Percentiles rank a stretch among this genome's conserved stretches.
phyloP scores from a whole-genome alignment of 2,329 filamentous ascomycete species.

The Tolypocladium tropicale region DNA sequence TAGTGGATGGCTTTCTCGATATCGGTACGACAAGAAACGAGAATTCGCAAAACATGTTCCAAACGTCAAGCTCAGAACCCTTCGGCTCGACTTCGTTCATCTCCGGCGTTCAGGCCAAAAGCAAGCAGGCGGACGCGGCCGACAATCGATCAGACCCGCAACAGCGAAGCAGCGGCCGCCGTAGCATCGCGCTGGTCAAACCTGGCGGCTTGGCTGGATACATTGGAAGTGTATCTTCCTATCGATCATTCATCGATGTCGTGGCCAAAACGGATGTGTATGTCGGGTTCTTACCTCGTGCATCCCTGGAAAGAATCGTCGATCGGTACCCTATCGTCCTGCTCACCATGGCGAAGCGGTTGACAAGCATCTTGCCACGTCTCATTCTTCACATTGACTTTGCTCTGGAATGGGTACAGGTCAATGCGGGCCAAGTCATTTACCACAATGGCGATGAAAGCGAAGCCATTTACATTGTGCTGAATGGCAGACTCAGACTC shows the following conservation, averaged over 20 bases:
- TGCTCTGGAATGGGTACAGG: slow-evolving; percentile 95
- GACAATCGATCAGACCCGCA: slow-evolving; percentile 7
- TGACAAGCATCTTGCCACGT: slow-evolving; percentile 80
- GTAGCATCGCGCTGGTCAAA: slow-evolving; percentile 83
- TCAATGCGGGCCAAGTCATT: slow-evolving; percentile 88
- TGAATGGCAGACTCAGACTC: slow-evolving; percentile 82
- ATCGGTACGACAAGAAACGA: slow-evolving; percentile 60
- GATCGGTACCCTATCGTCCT: slow-evolving; percentile 88
- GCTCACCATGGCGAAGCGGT: slow-evolving; percentile 87
- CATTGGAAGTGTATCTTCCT: slow-evolving; percentile 86
- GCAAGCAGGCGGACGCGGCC: neutral
- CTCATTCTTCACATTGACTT: slow-evolving; percentile 96
- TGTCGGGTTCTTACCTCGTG: slow-evolving; percentile 83
- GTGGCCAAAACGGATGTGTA: slow-evolving; percentile 97
- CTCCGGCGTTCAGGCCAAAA: neutral
- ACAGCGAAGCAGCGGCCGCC: slow-evolving; percentile 36
- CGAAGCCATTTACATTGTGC: slow-evolving; percentile 94
- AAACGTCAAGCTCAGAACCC: slow-evolving; percentile 14
- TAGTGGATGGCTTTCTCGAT: slow-evolving; percentile 93
- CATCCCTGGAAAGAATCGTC: slow-evolving; percentile 80
- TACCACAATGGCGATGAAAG: slow-evolving; percentile 93
- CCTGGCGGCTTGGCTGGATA: slow-evolving; percentile 92
- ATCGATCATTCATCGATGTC: slow-evolving; percentile 92
- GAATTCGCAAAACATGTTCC: slow-evolving; percentile 21
- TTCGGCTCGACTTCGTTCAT: slow-evolving; percentile 8